Evolutionary conservation across 371 early-diverging fungal genomes (phyloP).

Genomic region (Nematocida sp.): DNA sequence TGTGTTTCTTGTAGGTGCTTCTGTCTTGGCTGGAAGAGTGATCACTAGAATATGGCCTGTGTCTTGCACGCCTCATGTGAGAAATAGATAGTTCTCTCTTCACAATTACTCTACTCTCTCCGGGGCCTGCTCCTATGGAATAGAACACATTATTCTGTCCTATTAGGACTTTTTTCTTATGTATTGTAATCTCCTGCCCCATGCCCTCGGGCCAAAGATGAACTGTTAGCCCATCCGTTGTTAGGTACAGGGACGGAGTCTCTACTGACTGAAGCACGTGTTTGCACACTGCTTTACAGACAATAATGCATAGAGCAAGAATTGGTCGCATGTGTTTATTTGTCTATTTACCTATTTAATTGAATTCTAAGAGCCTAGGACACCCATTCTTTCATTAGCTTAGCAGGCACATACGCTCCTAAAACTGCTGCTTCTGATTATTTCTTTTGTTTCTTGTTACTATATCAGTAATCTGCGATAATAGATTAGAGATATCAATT

Average conservation of each 20-base stretch:
- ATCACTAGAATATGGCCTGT: too few relatives aligned
- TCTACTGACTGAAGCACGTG: slow-evolving; percentile 9
- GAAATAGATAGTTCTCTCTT: slow-evolving; percentile 6
- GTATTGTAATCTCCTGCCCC: slow-evolving; percentile 1
- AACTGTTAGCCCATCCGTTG: slow-evolving; percentile 20
- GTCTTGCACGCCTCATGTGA: not conserved
- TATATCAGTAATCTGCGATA: too few relatives aligned
- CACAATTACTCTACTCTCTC: slow-evolving; percentile 14
- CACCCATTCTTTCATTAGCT: too few relatives aligned
- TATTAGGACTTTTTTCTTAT: slow-evolving; percentile 8
- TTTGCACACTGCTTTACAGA: not conserved
- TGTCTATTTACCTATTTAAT: too few relatives aligned
- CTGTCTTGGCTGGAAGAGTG: too few relatives aligned
- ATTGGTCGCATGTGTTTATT: slow-evolving; percentile 30
- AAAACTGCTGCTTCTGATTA: too few relatives aligned
- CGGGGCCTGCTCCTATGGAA: slow-evolving; percentile 33
- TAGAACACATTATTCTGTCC: not conserved
- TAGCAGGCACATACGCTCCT: too few relatives aligned
- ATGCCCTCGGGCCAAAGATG: not conserved
- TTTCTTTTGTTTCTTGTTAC: too few relatives aligned
- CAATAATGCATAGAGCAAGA: slow-evolving; percentile 4
- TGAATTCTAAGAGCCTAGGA: too few relatives aligned
- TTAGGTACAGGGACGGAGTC: slow-evolving; percentile 2
- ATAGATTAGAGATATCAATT: too few relatives aligned
- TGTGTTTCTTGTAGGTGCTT: too few relatives aligned